Evolutionary conservation across 208 protist genomes (phyloP).

Genomic region (Porcisia deanei): DNA sequence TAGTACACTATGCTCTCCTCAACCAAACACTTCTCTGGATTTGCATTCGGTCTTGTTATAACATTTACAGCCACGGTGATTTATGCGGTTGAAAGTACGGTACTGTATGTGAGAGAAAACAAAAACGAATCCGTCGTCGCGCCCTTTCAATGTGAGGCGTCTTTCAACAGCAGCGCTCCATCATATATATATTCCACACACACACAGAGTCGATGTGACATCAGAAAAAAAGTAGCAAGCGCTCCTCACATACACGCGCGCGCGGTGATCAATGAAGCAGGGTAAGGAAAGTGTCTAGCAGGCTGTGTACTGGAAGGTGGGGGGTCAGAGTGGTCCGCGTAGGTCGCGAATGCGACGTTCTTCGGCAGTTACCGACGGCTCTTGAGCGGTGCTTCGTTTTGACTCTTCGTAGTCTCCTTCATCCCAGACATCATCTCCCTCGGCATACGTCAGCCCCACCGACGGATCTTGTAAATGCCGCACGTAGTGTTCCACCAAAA

Average conservation of each 20-base stretch:
- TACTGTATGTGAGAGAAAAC: neutral
- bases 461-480: conserved; percentile 47
- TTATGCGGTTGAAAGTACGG: neutral
- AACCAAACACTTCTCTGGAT: neutral
- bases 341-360: conserved; percentile 37
- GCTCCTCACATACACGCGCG: neutral
- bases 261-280: neutral
- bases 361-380: conserved; percentile 12
- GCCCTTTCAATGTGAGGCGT: neutral
- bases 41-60: neutral
- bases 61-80: neutral
- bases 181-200: neutral
- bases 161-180: neutral
- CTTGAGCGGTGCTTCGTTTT: conserved; percentile 11
- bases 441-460: conserved; percentile 74
- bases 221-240: neutral
- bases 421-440: conserved; percentile 90
- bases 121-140: neutral
- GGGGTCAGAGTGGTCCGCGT: conserved; percentile 35
- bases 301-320: neutral
- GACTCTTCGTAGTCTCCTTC: conserved; percentile 69
- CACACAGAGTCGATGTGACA: neutral
- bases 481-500: conserved; percentile 71
- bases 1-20: neutral
- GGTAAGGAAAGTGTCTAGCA: neutral